A percentile compares a stretch with the other conserved stretches of the same genome.
These are phyloP conservation scores for Durusdinium trenchii DNA, from an alignment of 73 alveolate genomes.

Conservation along the genomic window DNA sequence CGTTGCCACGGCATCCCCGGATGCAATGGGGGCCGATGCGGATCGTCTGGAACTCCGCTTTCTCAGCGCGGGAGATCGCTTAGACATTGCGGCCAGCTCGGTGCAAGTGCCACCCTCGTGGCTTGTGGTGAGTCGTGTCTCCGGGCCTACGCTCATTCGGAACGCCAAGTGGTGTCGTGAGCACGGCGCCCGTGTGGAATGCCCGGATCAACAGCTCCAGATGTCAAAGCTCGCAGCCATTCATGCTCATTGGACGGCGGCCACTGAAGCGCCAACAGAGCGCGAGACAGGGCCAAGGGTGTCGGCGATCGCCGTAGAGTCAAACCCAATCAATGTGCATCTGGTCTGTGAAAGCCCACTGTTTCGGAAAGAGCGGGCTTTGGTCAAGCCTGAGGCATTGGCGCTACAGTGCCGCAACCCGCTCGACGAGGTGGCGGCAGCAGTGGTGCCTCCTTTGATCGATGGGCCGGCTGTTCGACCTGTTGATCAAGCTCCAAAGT, in stretches of 20 bases:
- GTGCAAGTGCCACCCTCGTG: neutral
- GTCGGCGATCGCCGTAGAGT: neutral
- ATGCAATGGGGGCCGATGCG: neutral
- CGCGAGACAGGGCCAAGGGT: neutral
- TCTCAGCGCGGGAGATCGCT: neutral
- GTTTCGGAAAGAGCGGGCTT: neutral
- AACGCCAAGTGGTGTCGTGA: neutral
- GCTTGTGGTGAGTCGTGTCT: neutral
- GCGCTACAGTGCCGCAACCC: neutral
- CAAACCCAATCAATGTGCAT: neutral
- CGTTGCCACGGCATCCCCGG: neutral
- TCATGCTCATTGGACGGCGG: constrained; percentile 11
- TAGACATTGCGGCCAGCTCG: neutral
- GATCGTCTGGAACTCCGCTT: neutral
- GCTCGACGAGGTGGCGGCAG: neutral
- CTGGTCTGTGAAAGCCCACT: neutral
- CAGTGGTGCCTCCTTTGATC: neutral
- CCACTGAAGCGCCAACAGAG: neutral
- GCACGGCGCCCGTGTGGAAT: neutral
- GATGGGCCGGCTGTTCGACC: neutral
- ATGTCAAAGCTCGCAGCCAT: neutral
- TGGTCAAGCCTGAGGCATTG: neutral
- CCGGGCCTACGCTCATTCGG: neutral
- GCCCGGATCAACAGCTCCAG: neutral
- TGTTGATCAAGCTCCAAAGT: neutral